Evolutionary conservation across 495 filamentous ascomycete genomes (phyloP), one percentile per base, ranked within the genome.

Genomic region (Astrocystis sublimbata): DNA sequence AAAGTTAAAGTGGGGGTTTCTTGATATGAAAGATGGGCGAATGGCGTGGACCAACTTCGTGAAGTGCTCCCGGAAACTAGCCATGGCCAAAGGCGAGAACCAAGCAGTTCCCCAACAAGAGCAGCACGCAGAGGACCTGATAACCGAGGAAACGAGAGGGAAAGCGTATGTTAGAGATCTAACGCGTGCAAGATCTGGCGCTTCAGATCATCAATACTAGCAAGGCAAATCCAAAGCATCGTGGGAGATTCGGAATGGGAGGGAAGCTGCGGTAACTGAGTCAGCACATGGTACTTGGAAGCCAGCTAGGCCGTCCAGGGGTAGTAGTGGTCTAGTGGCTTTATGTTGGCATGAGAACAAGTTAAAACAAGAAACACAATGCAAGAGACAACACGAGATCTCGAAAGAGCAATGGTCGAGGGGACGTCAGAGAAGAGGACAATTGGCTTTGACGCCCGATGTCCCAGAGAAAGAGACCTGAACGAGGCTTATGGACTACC

Each of bases 1-100:
- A 70, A 96, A 97, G 71, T 91, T 93, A 69, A 96, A 84, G 58
- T 85, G 85, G 8, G 87, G 79, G 55, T 85, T 78, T 66, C 75
- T 77, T 10, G 80, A 78, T 10, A 82, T 65, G 58, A 83, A 81
- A 31, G 73, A 71, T 8, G 85, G 84, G 51, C 81, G 76, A 50
- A 81, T 65, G 28, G 73, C 64, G 71, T 76, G 78, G 55, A 82
- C 26, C 69, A 79, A 78, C 15, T 62, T 71, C 63, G 73, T 73
- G 21, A 80, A 4, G 30, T 51, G 43, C 36, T 64, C 51, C 28
- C 59, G 63, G 58, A 41, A 9, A 42, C 28, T 28, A 24, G 43
- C 54, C 70, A 72, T 72, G 65, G 49, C 62, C 31, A 43, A 24
- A 60, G 7, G 55, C 59, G 38, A 52, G 12, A 23, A 36, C 10